Conservation (phyloP, 2,329 filamentous ascomycete genomes). For the Alternaria ventricosa region DNA sequence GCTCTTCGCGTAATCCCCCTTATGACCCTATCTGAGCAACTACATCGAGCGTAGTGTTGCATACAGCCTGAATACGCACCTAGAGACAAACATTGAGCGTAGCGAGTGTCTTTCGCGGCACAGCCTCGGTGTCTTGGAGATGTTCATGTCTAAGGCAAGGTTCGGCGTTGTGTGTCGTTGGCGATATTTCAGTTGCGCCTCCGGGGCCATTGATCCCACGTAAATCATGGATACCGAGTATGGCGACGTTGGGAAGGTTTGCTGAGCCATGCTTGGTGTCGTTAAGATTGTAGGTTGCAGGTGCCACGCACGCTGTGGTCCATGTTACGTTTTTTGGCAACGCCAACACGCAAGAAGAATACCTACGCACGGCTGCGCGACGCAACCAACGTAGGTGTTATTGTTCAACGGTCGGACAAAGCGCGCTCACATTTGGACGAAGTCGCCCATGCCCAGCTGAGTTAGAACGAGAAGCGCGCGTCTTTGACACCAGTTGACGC, state of each 20-base stretch:
- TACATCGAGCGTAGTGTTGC: background rate
- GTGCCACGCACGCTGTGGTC: background rate
- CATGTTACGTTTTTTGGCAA: background rate
- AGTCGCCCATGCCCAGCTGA: background rate
- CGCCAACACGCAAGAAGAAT: background rate
- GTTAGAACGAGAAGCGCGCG: background rate
- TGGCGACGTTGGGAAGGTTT: background rate
- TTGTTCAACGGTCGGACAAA: background rate
- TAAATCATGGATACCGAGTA: background rate
- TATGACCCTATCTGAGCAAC: background rate
- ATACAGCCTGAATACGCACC: background rate
- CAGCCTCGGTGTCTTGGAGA: background rate
- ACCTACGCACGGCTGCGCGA: background rate
- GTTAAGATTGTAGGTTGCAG: background rate
- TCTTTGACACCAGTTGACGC: background rate
- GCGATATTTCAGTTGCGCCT: background rate
- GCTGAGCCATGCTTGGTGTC: background rate
- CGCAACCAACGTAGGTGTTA: background rate
- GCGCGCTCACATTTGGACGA: background rate
- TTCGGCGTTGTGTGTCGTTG: background rate
- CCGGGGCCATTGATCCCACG: background rate
- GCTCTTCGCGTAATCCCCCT: conserved; percentile 1
- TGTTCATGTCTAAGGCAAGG: background rate
- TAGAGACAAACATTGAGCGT: background rate
- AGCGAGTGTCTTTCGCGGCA: background rate